phyloP scores from a whole-genome alignment of 768 basidiomycete species.

The Termitomyces sp. region DNA sequence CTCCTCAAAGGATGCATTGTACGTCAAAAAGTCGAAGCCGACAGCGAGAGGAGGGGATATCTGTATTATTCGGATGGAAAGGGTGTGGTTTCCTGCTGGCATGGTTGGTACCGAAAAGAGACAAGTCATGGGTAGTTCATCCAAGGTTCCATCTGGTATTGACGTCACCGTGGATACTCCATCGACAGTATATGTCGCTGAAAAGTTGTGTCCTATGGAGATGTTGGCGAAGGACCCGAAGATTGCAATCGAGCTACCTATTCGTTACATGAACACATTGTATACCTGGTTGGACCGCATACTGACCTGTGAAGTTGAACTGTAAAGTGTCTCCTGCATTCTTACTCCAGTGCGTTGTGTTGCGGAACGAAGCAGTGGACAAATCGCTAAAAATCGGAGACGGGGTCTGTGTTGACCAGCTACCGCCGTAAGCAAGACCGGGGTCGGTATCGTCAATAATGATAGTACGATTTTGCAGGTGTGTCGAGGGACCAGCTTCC shows the following conservation, averaged over 20 bases:
- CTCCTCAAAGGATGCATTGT: conserved; percentile 32
- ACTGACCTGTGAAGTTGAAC: conserved; percentile 36
- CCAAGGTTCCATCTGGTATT: conserved; percentile 27
- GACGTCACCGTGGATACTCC: conserved; percentile 25
- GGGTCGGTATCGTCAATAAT: conserved; percentile 37
- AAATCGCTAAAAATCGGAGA: conserved; percentile 22
- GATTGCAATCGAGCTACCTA: conserved; percentile 38
- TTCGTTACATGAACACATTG: conserved; percentile 6
- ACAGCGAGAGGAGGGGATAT: conserved; percentile 29
- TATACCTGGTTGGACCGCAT: neutral
- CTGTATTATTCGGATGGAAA: conserved; percentile 36
- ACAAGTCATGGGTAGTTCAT: conserved; percentile 32
- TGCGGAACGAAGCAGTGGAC: conserved; percentile 28
- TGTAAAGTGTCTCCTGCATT: conserved; percentile 33
- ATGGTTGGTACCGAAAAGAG: conserved; percentile 33
- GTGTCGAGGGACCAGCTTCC: conserved; percentile 34
- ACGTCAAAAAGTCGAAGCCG: conserved; percentile 40
- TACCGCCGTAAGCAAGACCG: conserved; percentile 30
- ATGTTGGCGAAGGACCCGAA: conserved; percentile 33
- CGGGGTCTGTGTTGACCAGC: conserved; percentile 29
- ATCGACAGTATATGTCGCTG: conserved; percentile 37
- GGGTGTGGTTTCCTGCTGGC: conserved; percentile 33
- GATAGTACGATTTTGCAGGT: conserved; percentile 32
- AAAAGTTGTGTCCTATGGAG: conserved; percentile 29
- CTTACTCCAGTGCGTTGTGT: conserved; percentile 36